Conservation (phyloP, 495 filamentous ascomycete genomes). For the Cairneyella variabilis region DNA sequence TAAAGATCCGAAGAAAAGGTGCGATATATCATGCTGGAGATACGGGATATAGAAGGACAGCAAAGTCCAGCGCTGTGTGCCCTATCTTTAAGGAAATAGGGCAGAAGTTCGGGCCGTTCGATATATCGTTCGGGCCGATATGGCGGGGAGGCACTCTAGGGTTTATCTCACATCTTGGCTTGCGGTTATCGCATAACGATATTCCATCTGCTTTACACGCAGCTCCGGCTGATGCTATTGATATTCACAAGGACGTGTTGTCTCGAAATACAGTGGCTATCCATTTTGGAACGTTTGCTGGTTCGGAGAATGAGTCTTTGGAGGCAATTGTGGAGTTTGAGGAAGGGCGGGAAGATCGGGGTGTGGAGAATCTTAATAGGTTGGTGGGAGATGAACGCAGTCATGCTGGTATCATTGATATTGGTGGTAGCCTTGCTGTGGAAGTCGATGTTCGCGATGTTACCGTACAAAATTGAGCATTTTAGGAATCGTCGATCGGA, state of each 20-base stretch:
- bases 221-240: slow-evolving; percentile 78
- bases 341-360: slow-evolving; percentile 6
- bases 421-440: slow-evolving; percentile 18
- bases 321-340: slow-evolving; percentile 19
- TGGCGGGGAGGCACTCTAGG: slow-evolving; percentile 50
- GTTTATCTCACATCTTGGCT: slow-evolving; percentile 16
- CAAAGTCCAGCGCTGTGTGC: slow-evolving; percentile 60
- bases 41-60: slow-evolving; percentile 25
- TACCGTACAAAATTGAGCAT: too few species aligned
- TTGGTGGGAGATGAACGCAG: not conserved
- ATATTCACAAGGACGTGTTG: slow-evolving; percentile 48
- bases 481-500: too few species aligned
- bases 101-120: slow-evolving; percentile 75
- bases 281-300: slow-evolving; percentile 22
- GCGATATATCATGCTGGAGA: slow-evolving; percentile 21
- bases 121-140: slow-evolving; percentile 89
- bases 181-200: slow-evolving; percentile 44
- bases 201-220: slow-evolving; percentile 77
- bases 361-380: not conserved
- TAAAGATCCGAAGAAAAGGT: slow-evolving; percentile 41
- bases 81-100: slow-evolving; percentile 88
- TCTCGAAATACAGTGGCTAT: slow-evolving; percentile 11
- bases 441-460: too few species aligned
- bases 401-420: slow-evolving; percentile 16
- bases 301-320: slow-evolving; percentile 16